These are phyloP conservation scores for Linderniella brevidens DNA, from an alignment of 257 asterid species.

Conservation along the genomic window DNA sequence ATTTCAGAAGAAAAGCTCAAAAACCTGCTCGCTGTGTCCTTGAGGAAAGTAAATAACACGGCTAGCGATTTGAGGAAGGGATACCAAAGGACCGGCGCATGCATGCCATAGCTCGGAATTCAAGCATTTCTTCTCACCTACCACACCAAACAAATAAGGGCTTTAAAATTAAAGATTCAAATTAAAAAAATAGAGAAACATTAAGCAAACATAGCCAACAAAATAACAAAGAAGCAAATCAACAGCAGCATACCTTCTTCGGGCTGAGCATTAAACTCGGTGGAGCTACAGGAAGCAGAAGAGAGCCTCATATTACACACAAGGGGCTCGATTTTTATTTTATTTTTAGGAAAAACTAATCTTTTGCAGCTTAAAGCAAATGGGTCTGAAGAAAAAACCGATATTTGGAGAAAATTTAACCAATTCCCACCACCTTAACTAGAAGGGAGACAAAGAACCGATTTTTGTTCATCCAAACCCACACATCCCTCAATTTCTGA, in stretches of 20 bases:
- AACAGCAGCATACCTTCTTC: conserved; percentile 43
- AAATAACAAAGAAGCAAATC: not conserved
- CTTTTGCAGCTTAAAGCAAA: conserved; percentile 13
- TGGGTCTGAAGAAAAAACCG: conserved; percentile 11
- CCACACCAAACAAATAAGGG: conserved; percentile 9
- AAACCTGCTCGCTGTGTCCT: conserved; percentile 92
- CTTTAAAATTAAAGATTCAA: conserved; percentile 2
- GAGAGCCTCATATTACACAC: conserved; percentile 61
- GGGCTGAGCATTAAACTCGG: conserved; percentile 45
- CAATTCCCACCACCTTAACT: conserved; percentile 25
- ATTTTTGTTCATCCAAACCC: conserved; percentile 39
- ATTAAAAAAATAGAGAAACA: not conserved
- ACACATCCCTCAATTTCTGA: conserved; percentile 12
- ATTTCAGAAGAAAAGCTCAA: not conserved
- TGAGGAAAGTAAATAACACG: conserved; percentile 85
- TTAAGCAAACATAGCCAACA: conserved; percentile 3
- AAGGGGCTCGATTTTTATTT: conserved; percentile 10
- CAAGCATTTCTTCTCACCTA: conserved; percentile 85
- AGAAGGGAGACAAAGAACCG: conserved; percentile 16
- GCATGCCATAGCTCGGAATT: conserved; percentile 98
- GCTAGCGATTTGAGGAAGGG: conserved; percentile 80
- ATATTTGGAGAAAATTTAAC: conserved; percentile 8
- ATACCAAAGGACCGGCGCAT: conserved; percentile 88
- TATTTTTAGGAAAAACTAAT: conserved; percentile 9
- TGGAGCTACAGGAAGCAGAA: conserved; percentile 24